These are phyloP conservation scores for Chalciporus pseudorubinellus DNA, from an alignment of 768 basidiomycete species.

Conservation along the genomic window DNA sequence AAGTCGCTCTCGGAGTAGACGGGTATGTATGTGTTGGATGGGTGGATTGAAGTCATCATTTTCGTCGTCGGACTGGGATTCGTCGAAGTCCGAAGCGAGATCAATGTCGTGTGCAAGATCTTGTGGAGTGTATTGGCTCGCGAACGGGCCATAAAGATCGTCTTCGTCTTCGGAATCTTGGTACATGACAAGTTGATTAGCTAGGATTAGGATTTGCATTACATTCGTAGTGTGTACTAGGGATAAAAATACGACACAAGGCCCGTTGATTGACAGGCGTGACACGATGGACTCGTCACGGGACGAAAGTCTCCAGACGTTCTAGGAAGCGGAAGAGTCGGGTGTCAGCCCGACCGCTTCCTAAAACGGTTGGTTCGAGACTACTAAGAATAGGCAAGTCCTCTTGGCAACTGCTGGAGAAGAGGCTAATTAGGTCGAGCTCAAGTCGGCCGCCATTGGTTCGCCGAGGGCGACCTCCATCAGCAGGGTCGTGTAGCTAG, in stretches of 20 bases:
- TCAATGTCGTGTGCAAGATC: not conserved
- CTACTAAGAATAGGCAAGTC: slow-evolving; percentile 2
- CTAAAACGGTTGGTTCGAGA: not conserved
- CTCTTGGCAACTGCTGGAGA: not conserved
- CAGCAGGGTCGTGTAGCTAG: not conserved
- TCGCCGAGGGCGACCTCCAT: not conserved
- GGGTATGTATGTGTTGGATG: not conserved
- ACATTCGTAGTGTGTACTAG: too few relatives aligned
- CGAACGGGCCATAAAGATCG: not conserved
- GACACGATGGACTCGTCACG: not conserved
- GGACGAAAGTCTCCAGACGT: not conserved
- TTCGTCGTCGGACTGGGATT: not conserved
- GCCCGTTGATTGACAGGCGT: not conserved
- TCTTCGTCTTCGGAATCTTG: not conserved
- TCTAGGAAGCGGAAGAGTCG: not conserved
- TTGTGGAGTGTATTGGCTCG: not conserved
- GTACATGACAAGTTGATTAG: too few relatives aligned
- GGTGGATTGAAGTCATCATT: not conserved
- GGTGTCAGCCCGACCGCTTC: not conserved
- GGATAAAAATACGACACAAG: too few relatives aligned
- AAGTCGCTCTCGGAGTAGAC: not conserved
- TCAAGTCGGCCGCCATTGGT: not conserved
- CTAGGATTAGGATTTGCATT: too few relatives aligned
- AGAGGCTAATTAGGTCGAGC: slow-evolving; percentile 3
- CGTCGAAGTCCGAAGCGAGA: not conserved